phyloP scores from a whole-genome alignment of 257 asterid species.

The Plantago major region DNA sequence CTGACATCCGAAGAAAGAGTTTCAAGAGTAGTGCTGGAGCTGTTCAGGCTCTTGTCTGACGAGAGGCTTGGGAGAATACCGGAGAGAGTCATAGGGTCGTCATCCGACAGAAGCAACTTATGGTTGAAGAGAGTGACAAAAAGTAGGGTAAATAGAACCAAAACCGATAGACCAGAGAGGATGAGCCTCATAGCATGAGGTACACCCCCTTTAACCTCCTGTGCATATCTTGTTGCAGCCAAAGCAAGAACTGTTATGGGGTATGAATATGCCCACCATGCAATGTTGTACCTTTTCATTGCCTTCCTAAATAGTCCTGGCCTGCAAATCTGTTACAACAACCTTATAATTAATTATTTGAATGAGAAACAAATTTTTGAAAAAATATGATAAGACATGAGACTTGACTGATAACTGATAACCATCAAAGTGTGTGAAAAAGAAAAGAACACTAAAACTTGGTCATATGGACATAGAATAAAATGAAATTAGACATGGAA shows the following conservation, averaged over 20 bases:
- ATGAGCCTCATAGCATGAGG: conserved; percentile 35
- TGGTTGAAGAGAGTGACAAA: conserved; percentile 32
- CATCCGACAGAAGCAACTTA: conserved; percentile 32
- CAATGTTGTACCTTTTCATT: conserved; percentile 49
- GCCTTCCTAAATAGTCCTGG: conserved; percentile 60
- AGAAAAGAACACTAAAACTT: too few species aligned
- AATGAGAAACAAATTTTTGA: too few species aligned
- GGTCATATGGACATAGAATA: too few species aligned
- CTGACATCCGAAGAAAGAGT: too few species aligned
- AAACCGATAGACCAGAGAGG: conserved; percentile 37
- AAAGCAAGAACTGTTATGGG: conserved; percentile 50
- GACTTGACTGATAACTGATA: too few species aligned
- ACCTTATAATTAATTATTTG: too few species aligned
- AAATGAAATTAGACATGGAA: too few species aligned
- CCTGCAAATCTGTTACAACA: conserved; percentile 42
- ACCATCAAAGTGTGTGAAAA: too few species aligned
- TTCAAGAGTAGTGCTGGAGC: too few species aligned
- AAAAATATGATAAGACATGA: too few species aligned
- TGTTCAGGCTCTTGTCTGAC: not conserved
- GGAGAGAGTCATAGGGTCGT: conserved; percentile 29
- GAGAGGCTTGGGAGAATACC: conserved; percentile 17
- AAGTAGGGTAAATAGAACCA: conserved; percentile 35
- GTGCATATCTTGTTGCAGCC: conserved; percentile 46
- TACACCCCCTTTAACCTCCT: conserved; percentile 39
- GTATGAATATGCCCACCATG: conserved; percentile 77